A percentile compares a stretch with the other conserved stretches of the same genome.
phyloP scores from a whole-genome alignment of 768 basidiomycete genomes.

The Psilocybe azurescens region DNA sequence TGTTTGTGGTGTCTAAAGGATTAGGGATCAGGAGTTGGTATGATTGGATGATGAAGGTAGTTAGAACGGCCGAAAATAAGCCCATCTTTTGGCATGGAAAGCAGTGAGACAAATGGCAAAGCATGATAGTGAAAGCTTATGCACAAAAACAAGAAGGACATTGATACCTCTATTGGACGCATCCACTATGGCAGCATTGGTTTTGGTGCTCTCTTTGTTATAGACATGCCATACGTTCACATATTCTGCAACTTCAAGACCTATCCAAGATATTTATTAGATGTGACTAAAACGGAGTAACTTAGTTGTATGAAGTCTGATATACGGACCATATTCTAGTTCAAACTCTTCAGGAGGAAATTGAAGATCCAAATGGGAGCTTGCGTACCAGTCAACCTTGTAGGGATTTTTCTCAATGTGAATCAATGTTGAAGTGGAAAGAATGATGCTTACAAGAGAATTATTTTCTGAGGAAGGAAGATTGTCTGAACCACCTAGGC shows the following conservation, averaged over 20 bases:
- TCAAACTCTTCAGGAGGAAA: not conserved
- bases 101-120: too few relatives aligned
- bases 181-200: slow-evolving; percentile 37
- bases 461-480: too few relatives aligned
- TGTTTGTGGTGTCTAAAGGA: slow-evolving; percentile 35
- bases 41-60: slow-evolving; percentile 45
- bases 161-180: slow-evolving; percentile 44
- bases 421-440: too few relatives aligned
- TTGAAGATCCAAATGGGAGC: not conserved
- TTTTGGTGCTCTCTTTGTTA: slow-evolving; percentile 39
- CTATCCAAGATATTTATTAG: slow-evolving; percentile 22
- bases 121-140: slow-evolving; percentile 14
- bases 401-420: too few relatives aligned
- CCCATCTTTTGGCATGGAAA: slow-evolving; percentile 33
- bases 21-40: slow-evolving; percentile 40
- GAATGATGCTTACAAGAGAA: too few relatives aligned
- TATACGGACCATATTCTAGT: slow-evolving; percentile 3
- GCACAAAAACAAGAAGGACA: slow-evolving; percentile 46
- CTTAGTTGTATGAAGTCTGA: not conserved
- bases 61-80: slow-evolving; percentile 45
- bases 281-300: not conserved
- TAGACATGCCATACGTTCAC: slow-evolving; percentile 44
- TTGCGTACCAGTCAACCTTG: too few relatives aligned
- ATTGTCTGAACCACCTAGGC: too few relatives aligned
- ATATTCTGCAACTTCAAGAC: slow-evolving; percentile 35